phyloP scores from a whole-genome alignment of 2,329 filamentous ascomycete species.

The Eutypella sp. region DNA sequence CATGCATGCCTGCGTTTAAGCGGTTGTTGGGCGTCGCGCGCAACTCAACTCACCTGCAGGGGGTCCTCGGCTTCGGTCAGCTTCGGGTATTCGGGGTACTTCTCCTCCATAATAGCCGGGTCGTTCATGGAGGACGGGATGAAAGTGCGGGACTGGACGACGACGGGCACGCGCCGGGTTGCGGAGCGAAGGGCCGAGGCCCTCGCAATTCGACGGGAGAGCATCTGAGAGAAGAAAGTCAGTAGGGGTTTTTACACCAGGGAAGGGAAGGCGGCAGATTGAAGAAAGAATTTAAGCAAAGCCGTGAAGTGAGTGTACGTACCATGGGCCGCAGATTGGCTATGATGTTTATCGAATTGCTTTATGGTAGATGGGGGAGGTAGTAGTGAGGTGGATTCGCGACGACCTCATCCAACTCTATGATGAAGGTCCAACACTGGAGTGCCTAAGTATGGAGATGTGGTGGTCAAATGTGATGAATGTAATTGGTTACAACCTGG shows the following conservation, averaged over 20 bases:
- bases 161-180: slow-evolving; percentile 44
- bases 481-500: no score
- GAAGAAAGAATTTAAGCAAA: no score
- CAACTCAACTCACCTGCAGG: slow-evolving; percentile 57
- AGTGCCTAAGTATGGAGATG: no score
- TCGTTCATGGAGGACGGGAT: slow-evolving; percentile 46
- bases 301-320: no score
- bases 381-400: no score
- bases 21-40: no score
- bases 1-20: not conserved
- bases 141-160: slow-evolving; percentile 53
- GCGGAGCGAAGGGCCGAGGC: slow-evolving; percentile 42
- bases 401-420: no score
- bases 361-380: slow-evolving; percentile 9
- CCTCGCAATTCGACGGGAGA: slow-evolving; percentile 54
- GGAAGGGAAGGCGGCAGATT: no score
- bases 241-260: no score
- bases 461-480: no score
- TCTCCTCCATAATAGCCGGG: slow-evolving; percentile 43
- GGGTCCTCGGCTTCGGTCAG: slow-evolving; percentile 60
- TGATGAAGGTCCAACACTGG: no score
- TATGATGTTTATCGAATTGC: slow-evolving; percentile 28
- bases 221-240: slow-evolving; percentile 43
- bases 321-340: slow-evolving; percentile 31
- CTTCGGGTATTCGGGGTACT: slow-evolving; percentile 43